Evolutionary conservation across 371 early-diverging fungal species (phyloP).

Genomic region (Basidiobolus meristosporus): DNA sequence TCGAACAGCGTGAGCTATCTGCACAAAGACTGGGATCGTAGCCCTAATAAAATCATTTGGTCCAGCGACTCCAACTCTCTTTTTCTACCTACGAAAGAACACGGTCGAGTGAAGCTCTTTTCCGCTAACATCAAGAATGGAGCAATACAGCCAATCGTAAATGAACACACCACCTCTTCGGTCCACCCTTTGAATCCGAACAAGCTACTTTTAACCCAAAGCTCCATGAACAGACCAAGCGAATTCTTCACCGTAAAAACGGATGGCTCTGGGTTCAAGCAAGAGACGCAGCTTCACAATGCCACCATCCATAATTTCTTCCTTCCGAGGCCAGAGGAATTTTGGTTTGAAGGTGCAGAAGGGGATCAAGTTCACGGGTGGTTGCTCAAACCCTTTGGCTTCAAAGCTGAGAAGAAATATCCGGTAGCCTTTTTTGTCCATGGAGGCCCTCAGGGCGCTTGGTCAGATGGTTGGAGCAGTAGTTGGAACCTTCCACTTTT

Average conservation of each 20-base stretch:
- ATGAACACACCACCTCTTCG: no score
- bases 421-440: slow-evolving; percentile 72
- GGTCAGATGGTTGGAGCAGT: slow-evolving; percentile 1
- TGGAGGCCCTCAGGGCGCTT: slow-evolving; percentile 15
- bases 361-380: slow-evolving; percentile 49
- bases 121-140: no score
- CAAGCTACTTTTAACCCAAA: no score
- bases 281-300: slow-evolving; percentile 9
- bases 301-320: slow-evolving; percentile 11
- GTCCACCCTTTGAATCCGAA: no score
- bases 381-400: slow-evolving; percentile 42
- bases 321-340: slow-evolving; percentile 26
- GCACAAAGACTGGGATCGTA: slow-evolving; percentile 22
- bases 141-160: no score
- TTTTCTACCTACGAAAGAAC: no score
- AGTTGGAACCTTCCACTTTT: slow-evolving; percentile 48
- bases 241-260: no score
- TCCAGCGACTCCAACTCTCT: no score
- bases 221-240: no score
- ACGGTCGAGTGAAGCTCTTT: no score
- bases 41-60: slow-evolving; percentile 24
- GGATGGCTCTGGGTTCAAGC: no score
- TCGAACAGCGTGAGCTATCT: slow-evolving; percentile 6
- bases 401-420: slow-evolving; percentile 32
- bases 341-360: slow-evolving; percentile 43